Conservation (phyloP, 352 stramenopile species). For the Globisporangium megalacanthum region DNA sequence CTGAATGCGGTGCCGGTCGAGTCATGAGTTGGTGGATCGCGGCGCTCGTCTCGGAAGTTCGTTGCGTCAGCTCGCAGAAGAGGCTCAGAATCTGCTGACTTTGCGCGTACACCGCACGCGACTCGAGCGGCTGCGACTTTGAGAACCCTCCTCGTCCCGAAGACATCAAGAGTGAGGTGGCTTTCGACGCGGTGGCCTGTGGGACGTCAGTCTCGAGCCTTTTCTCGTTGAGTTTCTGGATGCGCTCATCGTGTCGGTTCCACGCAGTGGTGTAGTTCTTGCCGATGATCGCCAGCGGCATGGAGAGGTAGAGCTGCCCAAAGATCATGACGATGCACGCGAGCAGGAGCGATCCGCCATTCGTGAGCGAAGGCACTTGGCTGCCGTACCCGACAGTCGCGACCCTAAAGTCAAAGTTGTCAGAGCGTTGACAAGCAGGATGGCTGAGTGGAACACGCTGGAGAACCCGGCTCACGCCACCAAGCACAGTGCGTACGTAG, state of each 20-base stretch:
- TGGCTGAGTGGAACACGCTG: neutral
- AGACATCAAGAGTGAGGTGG: neutral
- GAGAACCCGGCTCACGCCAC: too few species aligned
- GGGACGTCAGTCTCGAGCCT: neutral
- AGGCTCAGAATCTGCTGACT: slow-evolving; percentile 4
- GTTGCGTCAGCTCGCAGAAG: slow-evolving; percentile 6
- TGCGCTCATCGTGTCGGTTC: slow-evolving; percentile 21
- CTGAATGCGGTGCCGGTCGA: too few species aligned
- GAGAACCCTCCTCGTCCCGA: neutral
- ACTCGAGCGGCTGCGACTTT: neutral
- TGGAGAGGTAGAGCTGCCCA: slow-evolving; percentile 41
- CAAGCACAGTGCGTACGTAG: slow-evolving; percentile 26
- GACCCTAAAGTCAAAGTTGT: slow-evolving; percentile 19
- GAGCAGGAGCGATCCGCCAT: slow-evolving; percentile 26
- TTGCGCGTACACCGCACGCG: neutral
- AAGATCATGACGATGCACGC: slow-evolving; percentile 51
- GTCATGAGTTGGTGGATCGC: slow-evolving; percentile 9
- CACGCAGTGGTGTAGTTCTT: slow-evolving; percentile 47
- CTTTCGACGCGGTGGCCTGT: neutral
- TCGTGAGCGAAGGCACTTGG: slow-evolving; percentile 40
- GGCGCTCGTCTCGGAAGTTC: slow-evolving; percentile 7
- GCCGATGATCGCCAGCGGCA: slow-evolving; percentile 51
- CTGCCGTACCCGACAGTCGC: slow-evolving; percentile 52
- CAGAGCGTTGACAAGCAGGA: neutral
- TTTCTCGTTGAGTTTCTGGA: neutral